Conservation (phyloP, 768 basidiomycete genomes). For the Cantharellus anzutake region DNA sequence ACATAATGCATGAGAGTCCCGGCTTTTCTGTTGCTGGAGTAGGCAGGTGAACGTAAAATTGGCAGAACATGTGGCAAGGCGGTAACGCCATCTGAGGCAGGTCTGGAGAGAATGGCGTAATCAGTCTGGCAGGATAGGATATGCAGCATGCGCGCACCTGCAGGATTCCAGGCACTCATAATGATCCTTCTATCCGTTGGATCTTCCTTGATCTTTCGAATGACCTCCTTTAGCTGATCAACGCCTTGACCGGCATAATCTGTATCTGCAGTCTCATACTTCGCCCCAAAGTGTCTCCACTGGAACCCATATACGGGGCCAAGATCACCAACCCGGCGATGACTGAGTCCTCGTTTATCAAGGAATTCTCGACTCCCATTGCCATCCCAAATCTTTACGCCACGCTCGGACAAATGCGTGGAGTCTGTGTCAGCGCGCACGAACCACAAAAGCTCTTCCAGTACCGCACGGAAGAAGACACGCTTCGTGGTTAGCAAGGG, state of each 20-base stretch:
- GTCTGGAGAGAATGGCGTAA: conserved; percentile 28
- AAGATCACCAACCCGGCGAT: conserved; percentile 77
- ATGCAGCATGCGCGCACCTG: conserved; percentile 34
- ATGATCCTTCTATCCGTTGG: conserved; percentile 91
- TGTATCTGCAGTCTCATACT: conserved; percentile 49
- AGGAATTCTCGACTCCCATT: conserved; percentile 82
- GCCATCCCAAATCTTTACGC: conserved; percentile 95
- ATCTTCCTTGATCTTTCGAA: conserved; percentile 78
- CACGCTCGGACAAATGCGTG: conserved; percentile 50
- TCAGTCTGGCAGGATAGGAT: background rate
- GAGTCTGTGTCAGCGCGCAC: conserved; percentile 71
- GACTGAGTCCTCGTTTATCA: conserved; percentile 62
- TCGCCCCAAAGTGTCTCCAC: conserved; percentile 88
- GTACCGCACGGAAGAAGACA: conserved; percentile 77
- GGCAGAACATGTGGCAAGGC: conserved; percentile 97
- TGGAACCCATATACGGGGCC: conserved; percentile 97
- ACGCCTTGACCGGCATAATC: conserved; percentile 74
- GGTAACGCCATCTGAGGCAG: conserved; percentile 91
- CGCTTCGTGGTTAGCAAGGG: conserved; percentile 92
- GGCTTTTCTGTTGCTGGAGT: conserved; percentile 30
- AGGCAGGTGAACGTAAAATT: conserved; percentile 93
- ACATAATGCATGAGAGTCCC: conserved; percentile 86
- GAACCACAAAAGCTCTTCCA: conserved; percentile 94
- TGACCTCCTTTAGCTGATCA: conserved; percentile 80
- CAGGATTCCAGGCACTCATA: conserved; percentile 94